Evolutionary conservation across 2,329 filamentous ascomycete species (phyloP).

Genomic region (Pestalotiopsis fici): DNA sequence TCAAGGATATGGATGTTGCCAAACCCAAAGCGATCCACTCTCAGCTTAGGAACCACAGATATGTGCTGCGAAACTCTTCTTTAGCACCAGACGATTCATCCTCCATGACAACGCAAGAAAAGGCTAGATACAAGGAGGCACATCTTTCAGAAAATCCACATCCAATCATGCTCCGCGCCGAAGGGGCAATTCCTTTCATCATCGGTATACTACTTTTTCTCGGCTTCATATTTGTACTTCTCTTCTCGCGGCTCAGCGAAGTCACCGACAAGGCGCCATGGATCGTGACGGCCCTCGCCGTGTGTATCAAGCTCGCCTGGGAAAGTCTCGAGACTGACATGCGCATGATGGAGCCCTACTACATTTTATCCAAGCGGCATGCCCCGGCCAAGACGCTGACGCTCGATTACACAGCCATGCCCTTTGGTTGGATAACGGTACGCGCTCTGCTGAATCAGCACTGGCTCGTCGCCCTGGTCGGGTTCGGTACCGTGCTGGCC

Average conservation of each 20-base stretch:
- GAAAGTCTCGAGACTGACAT: conserved; percentile 68
- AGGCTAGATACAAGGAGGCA: conserved; percentile 48
- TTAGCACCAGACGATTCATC: conserved; percentile 64
- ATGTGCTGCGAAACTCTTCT: conserved; percentile 70
- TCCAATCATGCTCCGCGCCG: conserved; percentile 66
- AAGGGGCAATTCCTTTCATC: conserved; percentile 63
- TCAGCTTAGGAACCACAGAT: conserved; percentile 65
- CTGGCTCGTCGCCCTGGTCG: conserved; percentile 66
- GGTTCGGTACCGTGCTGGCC: conserved; percentile 69
- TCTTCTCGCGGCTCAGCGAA: conserved; percentile 57
- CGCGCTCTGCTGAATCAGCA: conserved; percentile 65
- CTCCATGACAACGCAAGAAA: conserved; percentile 39
- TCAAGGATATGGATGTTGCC: conserved; percentile 70
- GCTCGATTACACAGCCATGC: conserved; percentile 73
- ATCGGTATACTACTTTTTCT: conserved; percentile 57
- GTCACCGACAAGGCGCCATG: conserved; percentile 65
- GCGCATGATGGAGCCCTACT: conserved; percentile 75
- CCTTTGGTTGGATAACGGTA: conserved; percentile 66
- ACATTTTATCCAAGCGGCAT: conserved; percentile 66
- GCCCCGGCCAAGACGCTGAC: conserved; percentile 67
- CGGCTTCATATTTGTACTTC: conserved; percentile 58
- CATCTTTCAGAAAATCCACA: conserved; percentile 63
- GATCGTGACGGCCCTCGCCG: conserved; percentile 65
- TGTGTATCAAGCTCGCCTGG: conserved; percentile 69
- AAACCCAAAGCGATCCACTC: conserved; percentile 68